A percentile compares a stretch with the other conserved stretches of the same genome.
Evolutionary conservation across 805 yeast genomes (phyloP).

Genomic region (Maudiozyma serrabonitensis): DNA sequence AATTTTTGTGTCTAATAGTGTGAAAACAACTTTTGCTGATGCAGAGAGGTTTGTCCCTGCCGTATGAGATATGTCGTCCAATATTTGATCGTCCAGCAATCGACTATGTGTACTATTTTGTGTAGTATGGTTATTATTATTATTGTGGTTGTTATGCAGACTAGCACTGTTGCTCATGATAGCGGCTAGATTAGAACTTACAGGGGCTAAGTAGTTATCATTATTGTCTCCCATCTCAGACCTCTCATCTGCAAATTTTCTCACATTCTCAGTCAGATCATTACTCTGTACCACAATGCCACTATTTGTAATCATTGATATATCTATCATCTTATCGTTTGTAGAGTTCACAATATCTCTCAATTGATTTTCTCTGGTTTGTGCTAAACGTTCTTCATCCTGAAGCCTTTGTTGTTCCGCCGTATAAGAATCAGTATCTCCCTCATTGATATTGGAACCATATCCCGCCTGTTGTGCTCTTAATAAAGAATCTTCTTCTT

Average conservation of each 20-base stretch:
- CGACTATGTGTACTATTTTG: neutral
- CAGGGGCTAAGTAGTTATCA: neutral
- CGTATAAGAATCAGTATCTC: slow-evolving; percentile 10
- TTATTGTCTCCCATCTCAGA: slow-evolving; percentile 9
- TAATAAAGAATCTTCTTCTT: slow-evolving; percentile 22
- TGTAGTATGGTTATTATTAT: neutral
- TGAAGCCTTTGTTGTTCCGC: slow-evolving; percentile 15
- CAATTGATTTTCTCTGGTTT: slow-evolving; percentile 22
- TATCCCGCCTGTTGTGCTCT: slow-evolving; percentile 22
- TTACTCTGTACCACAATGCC: slow-evolving; percentile 24
- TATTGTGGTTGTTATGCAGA: neutral
- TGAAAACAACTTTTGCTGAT: slow-evolving; percentile 12
- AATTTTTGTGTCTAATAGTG: slow-evolving; percentile 7
- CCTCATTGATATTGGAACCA: slow-evolving; percentile 5
- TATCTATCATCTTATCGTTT: slow-evolving; percentile 28
- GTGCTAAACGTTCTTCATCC: slow-evolving; percentile 19
- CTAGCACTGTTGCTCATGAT: slow-evolving; percentile 3
- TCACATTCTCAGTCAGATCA: slow-evolving; percentile 25
- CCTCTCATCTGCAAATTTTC: slow-evolving; percentile 32
- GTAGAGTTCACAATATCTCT: slow-evolving; percentile 26
- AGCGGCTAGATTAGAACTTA: slow-evolving; percentile 1
- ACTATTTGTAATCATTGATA: slow-evolving; percentile 29
- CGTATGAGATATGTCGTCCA: slow-evolving; percentile 3
- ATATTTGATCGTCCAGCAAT: slow-evolving; percentile 1
- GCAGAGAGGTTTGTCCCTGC: slow-evolving; percentile 10